Evolutionary conservation across 225 moss, liverwort and hornwort species (phyloP).

Genomic region (Physcomitrellopsis africana): DNA sequence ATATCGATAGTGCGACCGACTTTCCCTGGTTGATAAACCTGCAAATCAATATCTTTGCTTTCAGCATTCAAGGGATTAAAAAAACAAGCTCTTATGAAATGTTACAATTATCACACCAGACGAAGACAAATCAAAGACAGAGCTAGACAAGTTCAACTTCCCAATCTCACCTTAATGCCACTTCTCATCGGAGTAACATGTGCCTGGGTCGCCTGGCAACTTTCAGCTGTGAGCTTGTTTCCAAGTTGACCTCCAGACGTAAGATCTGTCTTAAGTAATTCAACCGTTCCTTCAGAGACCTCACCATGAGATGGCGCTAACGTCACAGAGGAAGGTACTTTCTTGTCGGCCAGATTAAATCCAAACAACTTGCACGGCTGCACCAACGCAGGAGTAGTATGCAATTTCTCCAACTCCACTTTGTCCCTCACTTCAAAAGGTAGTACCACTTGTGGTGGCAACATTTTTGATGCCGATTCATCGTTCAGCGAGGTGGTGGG

Average conservation of each 20-base stretch:
- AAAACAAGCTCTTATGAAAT: too few relatives aligned
- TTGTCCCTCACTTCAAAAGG: slow-evolving; percentile 39
- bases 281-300: slow-evolving; percentile 49
- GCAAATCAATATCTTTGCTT: neutral
- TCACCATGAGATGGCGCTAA: slow-evolving; percentile 37
- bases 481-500: slow-evolving; percentile 46
- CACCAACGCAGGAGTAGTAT: slow-evolving; percentile 37
- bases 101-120: too few relatives aligned
- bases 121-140: neutral
- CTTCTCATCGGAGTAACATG: slow-evolving; percentile 45
- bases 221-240: slow-evolving; percentile 33
- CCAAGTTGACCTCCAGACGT: slow-evolving; percentile 30
- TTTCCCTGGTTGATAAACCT: slow-evolving; percentile 58
- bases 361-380: slow-evolving; percentile 73
- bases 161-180: slow-evolving; percentile 64
- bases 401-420: slow-evolving; percentile 37
- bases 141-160: neutral
- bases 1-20: slow-evolving; percentile 59
- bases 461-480: slow-evolving; percentile 38
- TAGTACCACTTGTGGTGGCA: slow-evolving; percentile 36
- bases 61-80: neutral
- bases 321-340: slow-evolving; percentile 28
- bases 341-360: slow-evolving; percentile 52
- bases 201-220: slow-evolving; percentile 27
- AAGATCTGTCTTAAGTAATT: slow-evolving; percentile 30